Base-by-base conservation (phyloP, 208 protist genomes). In the Crithidia expoeki region DNA sequence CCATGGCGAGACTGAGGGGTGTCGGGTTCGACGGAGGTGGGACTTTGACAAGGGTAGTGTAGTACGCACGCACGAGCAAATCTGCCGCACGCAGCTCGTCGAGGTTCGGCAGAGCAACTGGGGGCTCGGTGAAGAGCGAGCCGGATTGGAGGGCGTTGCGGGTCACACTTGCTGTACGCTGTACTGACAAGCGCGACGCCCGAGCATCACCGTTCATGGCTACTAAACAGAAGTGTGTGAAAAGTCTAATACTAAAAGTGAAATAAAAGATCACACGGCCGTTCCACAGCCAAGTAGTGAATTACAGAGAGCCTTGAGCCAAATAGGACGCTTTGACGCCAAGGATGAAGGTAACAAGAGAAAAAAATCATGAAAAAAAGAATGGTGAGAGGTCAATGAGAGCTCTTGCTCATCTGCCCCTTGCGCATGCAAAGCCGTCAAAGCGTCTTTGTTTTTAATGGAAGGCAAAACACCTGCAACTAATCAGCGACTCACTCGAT, bases 71-170 rank as follows among this genome's bases (percentile, higher is more conserved):
- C 10, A 71, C 58, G 2, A 67, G 33, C 57, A 72, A 47, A 49
- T 77, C 72, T 5, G 72, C 33, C 14, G 47, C 58, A 16, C 72
- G 72, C 7, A 77, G 63, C 32, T 63, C 42, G 25, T 77, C 72
- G 12, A 77, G 58, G 33, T 50, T 71, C 0, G 63, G 64, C 3
- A 77, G 58, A 7, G 56, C 56, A 9, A 77, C 72, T 7, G 72
- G 72, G n/a, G 64, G 53, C 28, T 77, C 72, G 2, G 72, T 62
- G 25, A 77, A 77, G 28, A 68, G 47, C 0, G 30, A 19, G 33
- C 27, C 38, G 2, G 72, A 42, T 7, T 36, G 57, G 9, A 58
- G 58, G 19, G 30, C 2, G 32, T 1, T 47, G 28, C 36, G 56
- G 2, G 50, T 30, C 17, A 58, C 19, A n/a, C 58, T 59, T 2